phyloP scores from a whole-genome alignment of 1,139 yeast species.

The Debaryomycetaceae sp. region DNA sequence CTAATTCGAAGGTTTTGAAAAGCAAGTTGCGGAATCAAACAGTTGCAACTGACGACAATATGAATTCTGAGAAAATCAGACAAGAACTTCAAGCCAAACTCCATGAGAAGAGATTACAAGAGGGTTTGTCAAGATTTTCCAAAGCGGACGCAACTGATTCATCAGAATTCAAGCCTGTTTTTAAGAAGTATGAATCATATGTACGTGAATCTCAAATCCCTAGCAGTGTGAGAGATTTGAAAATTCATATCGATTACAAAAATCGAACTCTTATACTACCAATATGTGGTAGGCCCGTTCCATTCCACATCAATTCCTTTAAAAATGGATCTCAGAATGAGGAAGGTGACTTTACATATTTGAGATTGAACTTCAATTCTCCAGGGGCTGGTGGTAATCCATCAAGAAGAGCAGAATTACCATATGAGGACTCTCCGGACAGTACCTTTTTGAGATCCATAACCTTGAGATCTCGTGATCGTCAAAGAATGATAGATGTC shows the following conservation, averaged over 20 bases:
- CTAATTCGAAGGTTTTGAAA: conserved; percentile 62
- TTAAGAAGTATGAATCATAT: conserved; percentile 91
- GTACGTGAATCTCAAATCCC: conserved; percentile 93
- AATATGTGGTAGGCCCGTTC: conserved; percentile 94
- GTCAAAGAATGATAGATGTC: conserved; percentile 88
- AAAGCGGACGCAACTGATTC: conserved; percentile 70
- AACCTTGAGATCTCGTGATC: conserved; percentile 85
- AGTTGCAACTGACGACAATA: conserved; percentile 63
- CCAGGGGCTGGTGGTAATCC: conserved; percentile 83
- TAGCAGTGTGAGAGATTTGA: conserved; percentile 71
- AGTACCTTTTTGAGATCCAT: conserved; percentile 84
- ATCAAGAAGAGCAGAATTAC: conserved; percentile 72
- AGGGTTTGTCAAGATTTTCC: conserved; percentile 75
- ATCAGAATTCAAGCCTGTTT: conserved; percentile 66
- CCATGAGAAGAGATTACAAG: conserved; percentile 82
- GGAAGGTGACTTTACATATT: conserved; percentile 91
- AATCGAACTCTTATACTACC: conserved; percentile 89
- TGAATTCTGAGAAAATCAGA: conserved; percentile 73
- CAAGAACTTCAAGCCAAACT: conserved; percentile 79
- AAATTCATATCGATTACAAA: conserved; percentile 82
- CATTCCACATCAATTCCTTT: conserved; percentile 91
- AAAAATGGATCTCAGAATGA: conserved; percentile 94
- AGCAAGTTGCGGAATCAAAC: conserved; percentile 76
- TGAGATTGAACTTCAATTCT: conserved; percentile 87
- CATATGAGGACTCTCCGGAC: conserved; percentile 85